phyloP scores from a whole-genome alignment of 768 basidiomycete genomes.

The Termitomyces sp. region DNA sequence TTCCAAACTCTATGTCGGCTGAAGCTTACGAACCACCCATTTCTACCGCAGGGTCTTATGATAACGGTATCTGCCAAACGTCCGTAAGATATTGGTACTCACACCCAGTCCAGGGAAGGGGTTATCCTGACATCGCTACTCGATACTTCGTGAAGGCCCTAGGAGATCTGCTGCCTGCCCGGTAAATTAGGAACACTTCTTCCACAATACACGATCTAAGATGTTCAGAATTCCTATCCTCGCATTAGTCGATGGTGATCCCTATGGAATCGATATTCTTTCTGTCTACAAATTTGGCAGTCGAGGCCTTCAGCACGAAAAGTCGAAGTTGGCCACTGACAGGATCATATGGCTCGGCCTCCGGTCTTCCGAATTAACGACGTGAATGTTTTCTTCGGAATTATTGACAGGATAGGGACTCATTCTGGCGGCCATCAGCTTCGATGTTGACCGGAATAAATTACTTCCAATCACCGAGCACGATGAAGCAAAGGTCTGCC shows the following conservation, averaged over 20 bases:
- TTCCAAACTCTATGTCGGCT: conserved; percentile 80
- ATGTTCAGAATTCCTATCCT: conserved; percentile 65
- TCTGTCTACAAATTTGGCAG: conserved; percentile 87
- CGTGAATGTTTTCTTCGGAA: conserved; percentile 35
- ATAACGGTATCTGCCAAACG: conserved; percentile 56
- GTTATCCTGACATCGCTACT: conserved; percentile 93
- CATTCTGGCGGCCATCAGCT: conserved; percentile 29
- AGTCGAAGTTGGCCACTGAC: conserved; percentile 57
- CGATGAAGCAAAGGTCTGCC: conserved; percentile 71
- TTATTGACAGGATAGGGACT: background rate
- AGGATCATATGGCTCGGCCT: conserved; percentile 83
- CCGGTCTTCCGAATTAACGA: conserved; percentile 58
- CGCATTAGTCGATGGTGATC: conserved; percentile 85
- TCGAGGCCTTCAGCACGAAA: conserved; percentile 64
- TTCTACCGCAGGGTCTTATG: conserved; percentile 59
- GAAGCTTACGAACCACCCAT: conserved; percentile 43
- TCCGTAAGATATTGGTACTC: background rate
- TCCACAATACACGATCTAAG: background rate
- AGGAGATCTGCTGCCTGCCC: conserved; percentile 55
- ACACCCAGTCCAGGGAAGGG: conserved; percentile 70
- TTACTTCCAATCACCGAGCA: conserved; percentile 66
- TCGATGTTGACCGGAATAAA: conserved; percentile 54
- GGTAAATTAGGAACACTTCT: conserved; percentile 36
- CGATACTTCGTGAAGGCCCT: conserved; percentile 78
- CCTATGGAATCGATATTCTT: conserved; percentile 90